Evolutionary conservation across 768 basidiomycete genomes (phyloP).

Genomic region (Cyclocybe cylindracea): DNA sequence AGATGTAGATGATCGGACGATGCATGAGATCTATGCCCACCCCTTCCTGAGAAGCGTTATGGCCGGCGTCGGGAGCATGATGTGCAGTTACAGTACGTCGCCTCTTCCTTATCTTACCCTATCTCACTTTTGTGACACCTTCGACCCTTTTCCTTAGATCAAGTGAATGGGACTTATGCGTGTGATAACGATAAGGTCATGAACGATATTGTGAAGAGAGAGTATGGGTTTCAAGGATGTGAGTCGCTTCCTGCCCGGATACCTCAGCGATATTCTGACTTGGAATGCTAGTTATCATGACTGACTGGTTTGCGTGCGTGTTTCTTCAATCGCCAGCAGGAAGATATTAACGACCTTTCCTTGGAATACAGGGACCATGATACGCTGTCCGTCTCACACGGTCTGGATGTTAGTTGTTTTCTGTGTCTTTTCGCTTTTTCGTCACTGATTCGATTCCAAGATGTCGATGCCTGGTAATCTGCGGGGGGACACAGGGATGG

Average conservation of each 20-base stretch:
- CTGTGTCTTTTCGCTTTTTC: background rate
- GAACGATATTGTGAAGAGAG: slow-evolving; percentile 73
- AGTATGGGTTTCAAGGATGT: slow-evolving; percentile 80
- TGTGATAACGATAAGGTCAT: slow-evolving; percentile 73
- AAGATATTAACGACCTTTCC: background rate
- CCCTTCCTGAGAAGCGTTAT: slow-evolving; percentile 71
- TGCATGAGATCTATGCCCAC: slow-evolving; percentile 74
- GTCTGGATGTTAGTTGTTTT: slow-evolving; percentile 57
- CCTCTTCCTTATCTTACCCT: background rate
- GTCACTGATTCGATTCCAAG: slow-evolving; percentile 26
- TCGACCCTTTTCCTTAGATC: slow-evolving; percentile 40
- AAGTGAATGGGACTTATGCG: slow-evolving; percentile 70
- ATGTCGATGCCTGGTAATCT: slow-evolving; percentile 74
- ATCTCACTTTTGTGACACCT: background rate
- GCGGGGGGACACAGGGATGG: slow-evolving; percentile 34
- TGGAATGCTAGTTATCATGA: slow-evolving; percentile 53
- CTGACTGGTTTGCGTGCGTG: slow-evolving; percentile 68
- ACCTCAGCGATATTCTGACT: background rate
- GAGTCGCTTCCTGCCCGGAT: slow-evolving; percentile 18
- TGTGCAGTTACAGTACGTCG: slow-evolving; percentile 76
- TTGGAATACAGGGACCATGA: slow-evolving; percentile 28
- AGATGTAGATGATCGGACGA: slow-evolving; percentile 77
- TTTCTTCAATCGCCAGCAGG: background rate
- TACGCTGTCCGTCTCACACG: slow-evolving; percentile 58
- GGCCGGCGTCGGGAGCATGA: slow-evolving; percentile 72